phyloP scores from a whole-genome alignment of 495 filamentous ascomycete genomes.

The Aspergillus conjunctus region DNA sequence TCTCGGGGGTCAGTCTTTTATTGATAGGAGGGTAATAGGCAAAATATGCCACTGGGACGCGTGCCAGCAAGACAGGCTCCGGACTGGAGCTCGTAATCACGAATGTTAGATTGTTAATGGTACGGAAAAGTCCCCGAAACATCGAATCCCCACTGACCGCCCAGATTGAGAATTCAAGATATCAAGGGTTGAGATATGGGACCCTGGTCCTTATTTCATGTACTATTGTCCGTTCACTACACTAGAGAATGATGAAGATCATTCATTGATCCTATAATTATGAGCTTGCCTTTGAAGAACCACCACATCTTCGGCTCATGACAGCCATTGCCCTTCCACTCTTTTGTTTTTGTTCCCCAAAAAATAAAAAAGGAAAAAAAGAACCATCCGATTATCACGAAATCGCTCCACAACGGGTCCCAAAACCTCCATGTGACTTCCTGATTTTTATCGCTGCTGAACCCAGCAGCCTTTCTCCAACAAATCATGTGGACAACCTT shows the following conservation, averaged over 20 bases:
- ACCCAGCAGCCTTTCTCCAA: background rate
- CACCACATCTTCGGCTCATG: background rate
- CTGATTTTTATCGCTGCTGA: conserved; percentile 3
- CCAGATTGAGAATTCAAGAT: background rate
- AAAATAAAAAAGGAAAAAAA: background rate
- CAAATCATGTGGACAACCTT: background rate
- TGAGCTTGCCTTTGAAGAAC: background rate
- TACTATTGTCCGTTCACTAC: too few relatives aligned
- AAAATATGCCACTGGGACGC: background rate
- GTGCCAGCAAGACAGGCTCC: background rate
- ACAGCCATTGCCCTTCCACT: too few relatives aligned
- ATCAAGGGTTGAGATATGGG: too few relatives aligned
- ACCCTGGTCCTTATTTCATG: too few relatives aligned
- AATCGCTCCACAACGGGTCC: conserved; percentile 1
- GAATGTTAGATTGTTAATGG: background rate
- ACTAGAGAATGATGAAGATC: background rate
- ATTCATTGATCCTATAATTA: background rate
- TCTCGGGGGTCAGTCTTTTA: conserved; percentile 7
- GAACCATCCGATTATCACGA: background rate
- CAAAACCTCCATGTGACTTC: background rate
- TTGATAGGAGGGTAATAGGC: conserved; percentile 1
- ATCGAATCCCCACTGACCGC: background rate
- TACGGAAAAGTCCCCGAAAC: conserved; percentile 7
- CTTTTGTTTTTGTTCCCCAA: background rate
- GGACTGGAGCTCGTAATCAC: background rate